These are phyloP conservation scores for Emergomyces africanus DNA, from an alignment of 2,329 filamentous ascomycete genomes.

Conservation along the genomic window DNA sequence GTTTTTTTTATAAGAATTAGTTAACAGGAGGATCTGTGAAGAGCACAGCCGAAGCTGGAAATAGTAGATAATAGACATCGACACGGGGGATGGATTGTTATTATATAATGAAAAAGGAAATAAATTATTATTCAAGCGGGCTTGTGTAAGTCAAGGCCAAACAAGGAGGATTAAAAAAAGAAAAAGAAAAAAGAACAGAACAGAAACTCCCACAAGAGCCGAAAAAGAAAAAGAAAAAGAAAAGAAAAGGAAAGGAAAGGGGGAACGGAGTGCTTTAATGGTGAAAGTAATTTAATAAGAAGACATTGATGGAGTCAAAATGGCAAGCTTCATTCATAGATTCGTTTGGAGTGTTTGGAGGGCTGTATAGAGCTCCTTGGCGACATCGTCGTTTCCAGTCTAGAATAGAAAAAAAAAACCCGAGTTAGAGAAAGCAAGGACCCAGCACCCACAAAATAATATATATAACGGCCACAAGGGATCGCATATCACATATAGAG, in stretches of 20 bases:
- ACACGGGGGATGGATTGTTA: background rate
- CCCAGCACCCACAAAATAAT: conserved; percentile 21
- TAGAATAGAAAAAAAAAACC: conserved; percentile 11
- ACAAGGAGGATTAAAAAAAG: background rate
- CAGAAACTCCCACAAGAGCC: too few species aligned
- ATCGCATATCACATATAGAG: too few species aligned
- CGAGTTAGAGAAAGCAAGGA: background rate
- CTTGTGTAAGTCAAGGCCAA: too few species aligned
- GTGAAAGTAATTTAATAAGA: background rate
- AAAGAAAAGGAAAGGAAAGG: background rate
- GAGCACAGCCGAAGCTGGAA: background rate
- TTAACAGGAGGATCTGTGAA: too few species aligned
- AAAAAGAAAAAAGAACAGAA: background rate
- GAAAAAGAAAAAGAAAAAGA: background rate
- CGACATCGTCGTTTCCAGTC: conserved; percentile 32
- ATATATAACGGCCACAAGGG: conserved; percentile 34
- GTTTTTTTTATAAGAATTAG: too few species aligned
- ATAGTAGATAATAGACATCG: background rate
- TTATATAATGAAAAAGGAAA: background rate
- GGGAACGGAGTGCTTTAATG: background rate
- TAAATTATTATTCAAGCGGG: background rate
- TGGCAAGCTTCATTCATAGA: conserved; percentile 17
- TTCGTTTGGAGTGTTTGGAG: conserved; percentile 29
- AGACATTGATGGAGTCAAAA: too few species aligned
- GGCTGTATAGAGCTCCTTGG: conserved; percentile 35